These are phyloP conservation scores for Aspergillus campestris DNA, from an alignment of 495 filamentous ascomycete species.

Conservation along the genomic window DNA sequence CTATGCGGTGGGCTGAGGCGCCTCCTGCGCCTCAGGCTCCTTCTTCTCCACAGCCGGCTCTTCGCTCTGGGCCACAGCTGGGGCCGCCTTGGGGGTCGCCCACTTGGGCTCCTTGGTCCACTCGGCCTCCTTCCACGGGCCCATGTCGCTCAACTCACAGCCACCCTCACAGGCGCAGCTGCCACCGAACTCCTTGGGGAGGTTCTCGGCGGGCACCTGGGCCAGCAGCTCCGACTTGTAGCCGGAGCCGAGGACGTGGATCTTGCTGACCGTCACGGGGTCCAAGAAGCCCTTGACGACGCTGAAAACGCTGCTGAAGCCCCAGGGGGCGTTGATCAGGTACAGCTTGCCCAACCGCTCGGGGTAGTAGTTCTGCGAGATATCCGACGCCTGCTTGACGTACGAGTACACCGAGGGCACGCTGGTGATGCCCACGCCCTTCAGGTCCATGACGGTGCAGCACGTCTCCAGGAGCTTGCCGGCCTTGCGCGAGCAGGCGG, in stretches of 20 bases:
- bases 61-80: constrained; percentile 20
- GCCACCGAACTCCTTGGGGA: constrained; percentile 82
- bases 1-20: constrained; percentile 26
- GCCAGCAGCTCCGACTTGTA: constrained; percentile 77
- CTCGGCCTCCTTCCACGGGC: constrained; percentile 82
- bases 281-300: constrained; percentile 88
- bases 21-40: constrained; percentile 22
- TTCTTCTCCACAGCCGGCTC: constrained; percentile 26
- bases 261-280: constrained; percentile 93
- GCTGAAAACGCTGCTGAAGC: constrained; percentile 73
- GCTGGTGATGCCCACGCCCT: constrained; percentile 80
- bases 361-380: constrained; percentile 98
- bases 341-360: constrained; percentile 86
- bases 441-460: constrained; percentile 94
- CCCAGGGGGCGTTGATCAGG: constrained; percentile 96
- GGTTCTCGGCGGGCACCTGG: constrained; percentile 85
- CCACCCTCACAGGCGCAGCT: constrained; percentile 74
- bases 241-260: constrained; percentile 72
- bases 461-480: constrained; percentile 89
- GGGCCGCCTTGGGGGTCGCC: constrained; percentile 38
- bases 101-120: constrained; percentile 65
- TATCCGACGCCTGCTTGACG: constrained; percentile 65
- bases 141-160: constrained; percentile 79
- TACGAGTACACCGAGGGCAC: constrained; percentile 78
- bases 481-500: constrained; percentile 89